Evolutionary conservation across 2,329 filamentous ascomycete genomes (phyloP).

Genomic region (Ascomycota sp.): DNA sequence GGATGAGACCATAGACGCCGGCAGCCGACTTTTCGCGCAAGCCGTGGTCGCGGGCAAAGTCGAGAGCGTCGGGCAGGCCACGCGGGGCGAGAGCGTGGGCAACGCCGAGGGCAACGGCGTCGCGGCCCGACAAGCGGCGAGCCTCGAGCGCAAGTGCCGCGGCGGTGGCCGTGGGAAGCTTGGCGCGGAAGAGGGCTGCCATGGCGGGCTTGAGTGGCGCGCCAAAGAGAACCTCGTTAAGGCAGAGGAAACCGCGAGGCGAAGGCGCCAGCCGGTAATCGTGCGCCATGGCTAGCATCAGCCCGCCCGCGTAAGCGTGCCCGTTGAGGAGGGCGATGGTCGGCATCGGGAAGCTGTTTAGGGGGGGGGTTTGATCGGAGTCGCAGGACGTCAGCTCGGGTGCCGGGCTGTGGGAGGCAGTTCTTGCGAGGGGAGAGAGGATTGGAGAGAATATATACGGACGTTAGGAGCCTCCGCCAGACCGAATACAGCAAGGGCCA

Average conservation of each 20-base stretch:
- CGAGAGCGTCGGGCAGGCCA: conserved; percentile 39
- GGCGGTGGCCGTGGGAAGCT: conserved; percentile 35
- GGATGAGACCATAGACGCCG: conserved; percentile 50
- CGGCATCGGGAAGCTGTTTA: conserved; percentile 52
- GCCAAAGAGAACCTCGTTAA: conserved; percentile 69
- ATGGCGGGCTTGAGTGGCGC: conserved; percentile 56
- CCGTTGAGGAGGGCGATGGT: conserved; percentile 63
- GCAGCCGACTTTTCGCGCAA: conserved; percentile 41
- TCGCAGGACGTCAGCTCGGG: not conserved
- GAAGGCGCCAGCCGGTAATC: conserved; percentile 67
- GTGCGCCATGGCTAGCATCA: conserved; percentile 66
- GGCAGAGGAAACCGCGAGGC: conserved; percentile 48
- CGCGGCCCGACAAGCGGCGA: conserved; percentile 39
- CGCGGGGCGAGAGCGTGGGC: conserved; percentile 40
- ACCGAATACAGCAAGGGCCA: conserved; percentile 42
- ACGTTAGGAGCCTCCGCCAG: conserved; percentile 35
- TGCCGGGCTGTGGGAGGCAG: too few species aligned
- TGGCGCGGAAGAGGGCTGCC: conserved; percentile 53
- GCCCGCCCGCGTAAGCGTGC: conserved; percentile 63
- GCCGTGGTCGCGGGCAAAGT: conserved; percentile 35
- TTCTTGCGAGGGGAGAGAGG: not conserved
- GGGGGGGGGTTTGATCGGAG: not conserved
- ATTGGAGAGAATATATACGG: conserved; percentile 1
- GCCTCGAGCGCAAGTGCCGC: conserved; percentile 54
- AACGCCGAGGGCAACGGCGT: conserved; percentile 45